Evolutionary conservation across 2,329 filamentous ascomycete genomes (phyloP), one percentile per base, ranked within the genome.

Genomic region (Fusarium domesticum): DNA sequence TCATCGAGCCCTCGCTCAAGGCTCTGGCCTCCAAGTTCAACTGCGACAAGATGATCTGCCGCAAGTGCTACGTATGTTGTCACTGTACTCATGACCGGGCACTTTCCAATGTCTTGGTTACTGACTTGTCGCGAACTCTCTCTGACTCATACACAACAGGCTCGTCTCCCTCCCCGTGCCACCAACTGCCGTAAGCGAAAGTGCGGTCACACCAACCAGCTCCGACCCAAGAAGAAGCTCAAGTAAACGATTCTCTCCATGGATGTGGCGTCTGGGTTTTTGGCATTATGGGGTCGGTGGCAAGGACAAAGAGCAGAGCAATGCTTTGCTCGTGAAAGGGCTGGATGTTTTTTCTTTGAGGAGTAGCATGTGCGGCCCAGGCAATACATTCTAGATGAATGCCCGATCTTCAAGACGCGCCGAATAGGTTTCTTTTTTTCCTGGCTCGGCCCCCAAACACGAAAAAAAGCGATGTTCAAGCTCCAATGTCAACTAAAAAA

Each of bases 151-250:
- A 15, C n/a, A 18, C 10, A n/a, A 36, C 47, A 82, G 78, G 81
- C 81, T 55, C 91, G 92, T 74, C 90, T 97, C 58, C 92, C 92
- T 62, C 92, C 92, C 64, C 89, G 93, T 84, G 93, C 93, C 68
- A 96, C 92, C 83, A 98, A 98, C 88, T 98, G 93, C 89, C 84
- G 91, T 70, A 97, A 97, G 90, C 91, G 91, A 81, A 97, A 97
- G 85, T 97, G 92, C 78, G 93, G 92, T 58, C 93, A 97, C 87
- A 95, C 87, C 80, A 97, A 97, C 89, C 93, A 98, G 85, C 89
- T 98, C 73, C 89, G 93, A 78, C 93, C 93, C 76, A 98, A 98
- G 92, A 98, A 98, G 91, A 98, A 98, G 92, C 84, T 96, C 73
- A 96, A 96, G 80, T 76, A 74, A 65, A 70, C 66, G 63, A 68